Percentiles rank a stretch among this genome's conserved stretches.
Evolutionary conservation across 1,284 basidiomycete species (phyloP).

Genomic region (Trichosporon asahii): DNA sequence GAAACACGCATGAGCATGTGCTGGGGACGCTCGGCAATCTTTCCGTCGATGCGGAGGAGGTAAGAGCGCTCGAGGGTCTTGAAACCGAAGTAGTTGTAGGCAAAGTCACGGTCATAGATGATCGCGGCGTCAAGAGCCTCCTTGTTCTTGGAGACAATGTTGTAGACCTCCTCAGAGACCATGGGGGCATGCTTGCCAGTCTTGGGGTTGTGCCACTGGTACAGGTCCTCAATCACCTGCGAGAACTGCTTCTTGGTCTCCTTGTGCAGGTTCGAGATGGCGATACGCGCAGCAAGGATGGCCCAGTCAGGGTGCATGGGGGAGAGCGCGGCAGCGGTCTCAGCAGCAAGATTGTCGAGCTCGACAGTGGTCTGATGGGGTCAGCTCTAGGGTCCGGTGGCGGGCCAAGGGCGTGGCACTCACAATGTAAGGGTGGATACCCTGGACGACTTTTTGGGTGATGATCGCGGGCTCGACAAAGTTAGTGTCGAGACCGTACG

Average conservation of each 20-base stretch:
- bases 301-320: conserved; percentile 96
- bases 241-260: conserved; percentile 98
- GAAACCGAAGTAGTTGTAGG: conserved; percentile 97
- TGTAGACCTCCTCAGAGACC: conserved; percentile 87
- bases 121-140: conserved; percentile 86
- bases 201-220: conserved; percentile 95
- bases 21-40: conserved; percentile 94
- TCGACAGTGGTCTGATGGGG: conserved; percentile 74
- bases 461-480: conserved; percentile 95
- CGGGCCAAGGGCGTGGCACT: neutral
- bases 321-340: conserved; percentile 96
- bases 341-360: conserved; percentile 91
- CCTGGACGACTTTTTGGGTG: conserved; percentile 90
- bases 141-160: conserved; percentile 77
- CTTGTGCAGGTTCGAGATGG: conserved; percentile 98
- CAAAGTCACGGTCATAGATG: conserved; percentile 98
- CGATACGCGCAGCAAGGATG: conserved; percentile 86
- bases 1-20: conserved; percentile 99
- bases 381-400: neutral
- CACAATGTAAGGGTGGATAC: conserved; percentile 67
- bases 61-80: conserved; percentile 99
- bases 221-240: conserved; percentile 84
- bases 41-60: conserved; percentile 87
- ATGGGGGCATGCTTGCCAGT: conserved; percentile 81
- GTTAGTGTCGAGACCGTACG: conserved; percentile 91